These are phyloP conservation scores for Hyphopichia pseudoburtonii DNA, from an alignment of 1,139 yeast genomes.

Conservation along the genomic window DNA sequence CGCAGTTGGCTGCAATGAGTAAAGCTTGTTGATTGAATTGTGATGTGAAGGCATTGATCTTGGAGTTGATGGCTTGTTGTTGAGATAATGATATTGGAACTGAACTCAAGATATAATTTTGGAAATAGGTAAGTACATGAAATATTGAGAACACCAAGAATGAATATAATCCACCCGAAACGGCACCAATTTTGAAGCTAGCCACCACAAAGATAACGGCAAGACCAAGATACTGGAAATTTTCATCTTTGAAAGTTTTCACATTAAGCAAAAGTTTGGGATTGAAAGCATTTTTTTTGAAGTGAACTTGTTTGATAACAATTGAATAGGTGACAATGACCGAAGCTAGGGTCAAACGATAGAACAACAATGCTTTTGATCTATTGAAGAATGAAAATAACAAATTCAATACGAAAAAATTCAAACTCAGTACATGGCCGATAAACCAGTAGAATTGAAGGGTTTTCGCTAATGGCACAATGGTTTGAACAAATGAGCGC, in stretches of 20 bases:
- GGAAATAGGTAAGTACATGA: slow-evolving; percentile 55
- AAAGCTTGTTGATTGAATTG: slow-evolving; percentile 47
- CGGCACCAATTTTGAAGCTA: slow-evolving; percentile 30
- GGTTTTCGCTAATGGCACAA: slow-evolving; percentile 24
- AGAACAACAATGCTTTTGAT: slow-evolving; percentile 29
- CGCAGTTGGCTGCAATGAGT: slow-evolving; percentile 48
- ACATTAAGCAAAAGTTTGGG: slow-evolving; percentile 11
- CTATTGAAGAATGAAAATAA: slow-evolving; percentile 33
- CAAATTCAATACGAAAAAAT: slow-evolving; percentile 31
- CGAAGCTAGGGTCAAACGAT: slow-evolving; percentile 38
- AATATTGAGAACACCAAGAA: slow-evolving; percentile 56
- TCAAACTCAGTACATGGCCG: slow-evolving; percentile 44
- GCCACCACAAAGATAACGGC: slow-evolving; percentile 37
- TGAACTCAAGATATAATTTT: slow-evolving; percentile 24
- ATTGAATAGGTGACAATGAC: slow-evolving; percentile 48
- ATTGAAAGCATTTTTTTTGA: slow-evolving; percentile 23
- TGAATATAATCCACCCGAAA: slow-evolving; percentile 47
- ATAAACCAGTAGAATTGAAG: slow-evolving; percentile 57
- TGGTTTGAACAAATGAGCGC: slow-evolving; percentile 6
- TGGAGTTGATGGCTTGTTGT: slow-evolving; percentile 22
- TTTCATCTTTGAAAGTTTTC: slow-evolving; percentile 42
- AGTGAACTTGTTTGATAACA: slow-evolving; percentile 48
- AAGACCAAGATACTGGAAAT: slow-evolving; percentile 48
- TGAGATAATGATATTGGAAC: slow-evolving; percentile 17
- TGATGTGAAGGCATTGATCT: slow-evolving; percentile 35